These are phyloP conservation scores for Malus asiatica DNA, from an alignment of 306 rosid genomes.

Conservation along the genomic window DNA sequence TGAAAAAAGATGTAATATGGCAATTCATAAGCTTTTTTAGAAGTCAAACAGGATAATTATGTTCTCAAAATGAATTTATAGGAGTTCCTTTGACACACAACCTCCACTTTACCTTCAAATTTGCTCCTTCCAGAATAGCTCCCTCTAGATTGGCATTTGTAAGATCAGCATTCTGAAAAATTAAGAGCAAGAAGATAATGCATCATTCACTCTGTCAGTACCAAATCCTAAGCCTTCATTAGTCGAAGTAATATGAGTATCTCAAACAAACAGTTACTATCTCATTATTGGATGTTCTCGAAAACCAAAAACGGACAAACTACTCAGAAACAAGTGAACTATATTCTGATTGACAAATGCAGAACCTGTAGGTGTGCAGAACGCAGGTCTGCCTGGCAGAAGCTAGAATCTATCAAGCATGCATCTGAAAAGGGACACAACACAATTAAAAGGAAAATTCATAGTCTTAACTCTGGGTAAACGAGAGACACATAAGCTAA, in stretches of 20 bases:
- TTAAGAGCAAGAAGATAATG: conserved; percentile 4
- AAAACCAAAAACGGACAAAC: neutral
- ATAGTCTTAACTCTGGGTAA: neutral
- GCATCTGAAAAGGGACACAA: conserved; percentile 57
- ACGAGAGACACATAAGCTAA: neutral
- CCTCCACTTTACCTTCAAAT: conserved; percentile 63
- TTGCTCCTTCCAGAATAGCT: conserved; percentile 88
- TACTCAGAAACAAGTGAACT: neutral
- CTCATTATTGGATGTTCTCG: neutral
- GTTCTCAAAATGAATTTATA: neutral
- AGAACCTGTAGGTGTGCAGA: conserved; percentile 93
- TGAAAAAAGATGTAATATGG: neutral
- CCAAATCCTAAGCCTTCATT: neutral
- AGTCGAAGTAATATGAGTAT: neutral
- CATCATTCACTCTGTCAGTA: neutral
- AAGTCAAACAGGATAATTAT: neutral
- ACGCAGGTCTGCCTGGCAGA: conserved; percentile 89
- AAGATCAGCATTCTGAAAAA: conserved; percentile 83
- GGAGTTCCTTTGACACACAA: neutral
- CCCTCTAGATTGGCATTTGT: conserved; percentile 90
- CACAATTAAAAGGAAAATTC: neutral
- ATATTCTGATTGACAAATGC: neutral
- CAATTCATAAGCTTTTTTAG: neutral
- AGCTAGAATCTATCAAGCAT: conserved; percentile 72
- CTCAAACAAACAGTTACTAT: neutral